These are phyloP conservation scores for Zizania latifolia DNA, from an alignment of 176 grass and related monocot genomes.

Conservation along the genomic window DNA sequence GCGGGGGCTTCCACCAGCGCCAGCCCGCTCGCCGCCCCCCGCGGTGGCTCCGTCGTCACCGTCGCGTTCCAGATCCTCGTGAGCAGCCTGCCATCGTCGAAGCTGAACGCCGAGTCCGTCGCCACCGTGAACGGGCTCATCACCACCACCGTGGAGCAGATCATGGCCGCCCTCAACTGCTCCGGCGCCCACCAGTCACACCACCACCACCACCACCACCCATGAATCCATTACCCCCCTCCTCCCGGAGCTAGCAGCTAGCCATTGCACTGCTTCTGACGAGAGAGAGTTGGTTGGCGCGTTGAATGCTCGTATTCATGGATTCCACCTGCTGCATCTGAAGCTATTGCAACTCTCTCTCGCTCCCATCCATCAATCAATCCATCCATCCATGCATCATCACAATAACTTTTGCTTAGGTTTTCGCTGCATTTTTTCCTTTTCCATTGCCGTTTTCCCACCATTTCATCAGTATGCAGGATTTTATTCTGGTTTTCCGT, in stretches of 20 bases:
- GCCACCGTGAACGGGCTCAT: conserved; percentile 76
- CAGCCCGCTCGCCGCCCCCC: too few species aligned
- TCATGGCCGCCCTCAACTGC: conserved; percentile 79
- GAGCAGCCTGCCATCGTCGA: conserved; percentile 73
- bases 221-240: too few species aligned
- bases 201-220: too few species aligned
- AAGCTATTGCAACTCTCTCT: conserved; percentile 33
- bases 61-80: conserved; percentile 85
- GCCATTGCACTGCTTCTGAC: background rate
- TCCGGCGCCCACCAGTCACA: background rate
- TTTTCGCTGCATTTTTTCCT: background rate
- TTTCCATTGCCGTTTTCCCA: background rate
- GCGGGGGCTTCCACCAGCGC: conserved; percentile 40
- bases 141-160: conserved; percentile 75
- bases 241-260: background rate
- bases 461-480: background rate
- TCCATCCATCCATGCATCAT: conserved; percentile 18
- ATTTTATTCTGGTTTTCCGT: background rate
- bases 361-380: conserved; percentile 1
- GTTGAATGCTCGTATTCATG: conserved; percentile 48
- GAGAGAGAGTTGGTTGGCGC: conserved; percentile 26
- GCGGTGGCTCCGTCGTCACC: conserved; percentile 47
- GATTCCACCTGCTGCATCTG: conserved; percentile 34
- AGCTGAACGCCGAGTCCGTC: conserved; percentile 79
- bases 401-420: conserved; percentile 6